Evolutionary conservation across 2,329 filamentous ascomycete species (phyloP).

Genomic region (Byssoonygena ceratinophila): DNA sequence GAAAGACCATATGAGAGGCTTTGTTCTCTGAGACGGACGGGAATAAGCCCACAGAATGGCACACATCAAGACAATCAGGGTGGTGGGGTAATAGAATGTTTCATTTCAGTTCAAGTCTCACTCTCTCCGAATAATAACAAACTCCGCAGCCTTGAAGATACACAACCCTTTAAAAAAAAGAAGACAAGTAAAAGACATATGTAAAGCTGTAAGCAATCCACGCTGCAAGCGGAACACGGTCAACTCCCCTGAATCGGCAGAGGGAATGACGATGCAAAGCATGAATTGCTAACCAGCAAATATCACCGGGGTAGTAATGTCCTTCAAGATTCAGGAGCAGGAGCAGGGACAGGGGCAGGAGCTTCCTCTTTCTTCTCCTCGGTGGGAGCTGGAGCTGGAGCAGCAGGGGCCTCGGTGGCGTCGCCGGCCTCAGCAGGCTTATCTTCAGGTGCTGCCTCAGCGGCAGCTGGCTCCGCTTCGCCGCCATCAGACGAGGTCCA

Average conservation of each 20-base stretch:
- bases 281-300: constrained; percentile 2
- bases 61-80: neutral
- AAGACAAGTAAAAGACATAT: constrained; percentile 13
- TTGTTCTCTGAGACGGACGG: neutral
- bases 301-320: neutral
- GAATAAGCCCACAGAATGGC: neutral
- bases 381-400: constrained; percentile 10
- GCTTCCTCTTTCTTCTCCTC: constrained; percentile 20
- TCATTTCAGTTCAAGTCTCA: constrained; percentile 10
- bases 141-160: constrained; percentile 16
- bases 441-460: constrained; percentile 37
- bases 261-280: neutral
- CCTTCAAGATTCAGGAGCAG: constrained; percentile 30
- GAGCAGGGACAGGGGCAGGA: too few species aligned
- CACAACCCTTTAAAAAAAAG: constrained; percentile 12
- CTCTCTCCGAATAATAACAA: constrained; percentile 13
- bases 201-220: constrained; percentile 10
- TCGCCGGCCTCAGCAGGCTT: constrained; percentile 32
- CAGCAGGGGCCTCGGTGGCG: constrained; percentile 10
- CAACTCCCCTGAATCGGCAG: constrained; percentile 2
- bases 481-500: constrained; percentile 90
- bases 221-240: neutral
- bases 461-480: constrained; percentile 48
- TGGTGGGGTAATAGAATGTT: constrained; percentile 1
- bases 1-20: neutral